Conservation (phyloP, 768 basidiomycete genomes). For the Hypholoma fasciculare region DNA sequence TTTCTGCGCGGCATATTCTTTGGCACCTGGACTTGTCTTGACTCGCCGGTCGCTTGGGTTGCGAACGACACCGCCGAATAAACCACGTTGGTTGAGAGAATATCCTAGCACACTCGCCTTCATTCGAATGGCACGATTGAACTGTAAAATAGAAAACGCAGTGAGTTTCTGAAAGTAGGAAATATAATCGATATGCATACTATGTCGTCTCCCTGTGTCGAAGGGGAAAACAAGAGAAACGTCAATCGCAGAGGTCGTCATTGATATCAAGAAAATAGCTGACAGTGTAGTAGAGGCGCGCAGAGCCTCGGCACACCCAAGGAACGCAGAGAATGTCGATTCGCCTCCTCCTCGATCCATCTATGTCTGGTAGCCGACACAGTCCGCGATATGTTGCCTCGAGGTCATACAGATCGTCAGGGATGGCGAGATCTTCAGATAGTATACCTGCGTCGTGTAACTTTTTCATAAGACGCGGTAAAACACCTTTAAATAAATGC, state of each 20-base stretch:
- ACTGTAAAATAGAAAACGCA: conserved; percentile 41
- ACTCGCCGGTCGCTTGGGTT: conserved; percentile 62
- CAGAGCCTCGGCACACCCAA: conserved; percentile 77
- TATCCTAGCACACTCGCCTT: conserved; percentile 83
- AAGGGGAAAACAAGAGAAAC: neutral
- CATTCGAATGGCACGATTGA: conserved; percentile 85
- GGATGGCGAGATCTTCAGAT: conserved; percentile 78
- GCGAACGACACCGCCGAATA: conserved; percentile 72
- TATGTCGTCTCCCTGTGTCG: conserved; percentile 78
- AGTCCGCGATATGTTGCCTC: conserved; percentile 86
- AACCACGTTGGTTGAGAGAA: conserved; percentile 85
- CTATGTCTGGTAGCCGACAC: conserved; percentile 52
- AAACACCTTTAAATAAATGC: conserved; percentile 44
- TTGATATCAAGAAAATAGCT: conserved; percentile 19
- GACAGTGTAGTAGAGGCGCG: conserved; percentile 90
- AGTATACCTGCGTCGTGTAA: conserved; percentile 63
- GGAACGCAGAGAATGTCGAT: conserved; percentile 89
- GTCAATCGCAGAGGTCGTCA: conserved; percentile 2
- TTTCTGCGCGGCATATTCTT: neutral
- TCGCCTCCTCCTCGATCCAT: conserved; percentile 54
- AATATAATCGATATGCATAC: conserved; percentile 42
- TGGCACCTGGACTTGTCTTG: conserved; percentile 54
- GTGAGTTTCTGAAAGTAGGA: neutral
- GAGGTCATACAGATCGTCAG: conserved; percentile 63
- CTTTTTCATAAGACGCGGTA: conserved; percentile 54